phyloP scores from a whole-genome alignment of 164 flowering plant species.

The Magnolia kwangsiensis region DNA sequence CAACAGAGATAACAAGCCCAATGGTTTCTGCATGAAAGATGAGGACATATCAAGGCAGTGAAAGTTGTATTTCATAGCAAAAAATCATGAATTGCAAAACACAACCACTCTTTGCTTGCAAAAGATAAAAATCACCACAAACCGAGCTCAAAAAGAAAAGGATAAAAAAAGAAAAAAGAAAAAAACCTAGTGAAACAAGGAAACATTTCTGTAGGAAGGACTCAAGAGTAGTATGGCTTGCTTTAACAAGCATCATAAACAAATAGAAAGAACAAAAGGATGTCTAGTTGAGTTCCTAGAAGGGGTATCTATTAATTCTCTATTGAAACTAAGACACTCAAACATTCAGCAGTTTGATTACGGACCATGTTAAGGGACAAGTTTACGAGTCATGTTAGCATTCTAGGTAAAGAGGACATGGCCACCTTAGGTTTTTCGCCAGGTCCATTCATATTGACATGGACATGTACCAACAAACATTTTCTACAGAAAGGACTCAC shows the following conservation, averaged over 20 bases:
- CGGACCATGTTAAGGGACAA: not conserved
- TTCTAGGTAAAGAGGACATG: not conserved
- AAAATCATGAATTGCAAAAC: not conserved
- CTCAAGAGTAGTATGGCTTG: not conserved
- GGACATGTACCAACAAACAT: not conserved
- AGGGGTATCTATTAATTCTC: not conserved
- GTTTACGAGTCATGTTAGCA: not conserved
- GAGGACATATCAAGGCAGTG: not conserved
- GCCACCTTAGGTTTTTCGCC: not conserved
- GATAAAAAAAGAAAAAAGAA: not conserved
- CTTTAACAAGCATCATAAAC: not conserved
- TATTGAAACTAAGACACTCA: not conserved
- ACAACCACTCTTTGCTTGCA: not conserved
- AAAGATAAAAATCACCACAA: not conserved
- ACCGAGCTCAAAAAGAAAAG: not conserved
- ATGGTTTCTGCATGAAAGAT: slow-evolving; percentile 70
- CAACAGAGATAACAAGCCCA: slow-evolving; percentile 80
- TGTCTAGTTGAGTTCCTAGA: not conserved
- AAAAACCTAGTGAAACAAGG: not conserved
- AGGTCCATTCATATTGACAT: no score
- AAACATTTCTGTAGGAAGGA: not conserved
- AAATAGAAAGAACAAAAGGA: not conserved
- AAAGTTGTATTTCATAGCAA: not conserved
- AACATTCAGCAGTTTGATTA: not conserved
- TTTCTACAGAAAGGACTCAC: not conserved